Percentiles rank a stretch among this genome's conserved stretches.
These are phyloP conservation scores for Blumeria hordei DNA, from an alignment of 2,329 filamentous ascomycete species.

Conservation along the genomic window DNA sequence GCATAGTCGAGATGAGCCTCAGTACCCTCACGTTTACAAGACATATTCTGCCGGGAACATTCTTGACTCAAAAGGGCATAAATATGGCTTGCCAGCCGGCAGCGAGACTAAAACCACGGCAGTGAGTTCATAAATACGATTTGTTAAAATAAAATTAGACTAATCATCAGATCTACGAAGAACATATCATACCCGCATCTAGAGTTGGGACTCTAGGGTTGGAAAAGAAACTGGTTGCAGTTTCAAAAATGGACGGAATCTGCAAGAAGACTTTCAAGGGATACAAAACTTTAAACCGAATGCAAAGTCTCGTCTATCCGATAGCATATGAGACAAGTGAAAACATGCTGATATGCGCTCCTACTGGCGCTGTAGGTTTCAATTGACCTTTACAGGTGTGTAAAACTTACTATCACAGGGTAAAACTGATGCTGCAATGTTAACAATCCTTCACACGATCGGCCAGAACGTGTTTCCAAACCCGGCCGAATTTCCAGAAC, in stretches of 20 bases:
- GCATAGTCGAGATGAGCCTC: slow-evolving; percentile 42
- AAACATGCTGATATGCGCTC: slow-evolving; percentile 96
- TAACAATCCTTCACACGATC: slow-evolving; percentile 78
- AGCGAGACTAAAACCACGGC: slow-evolving; percentile 43
- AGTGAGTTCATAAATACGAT: slow-evolving; percentile 6
- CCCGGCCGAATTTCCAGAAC: slow-evolving; percentile 47
- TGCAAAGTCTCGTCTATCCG: slow-evolving; percentile 92
- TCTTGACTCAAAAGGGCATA: slow-evolving; percentile 53
- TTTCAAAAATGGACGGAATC: slow-evolving; percentile 66
- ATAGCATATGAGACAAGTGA: slow-evolving; percentile 90
- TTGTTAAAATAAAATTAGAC: background rate
- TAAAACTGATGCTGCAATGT: slow-evolving; percentile 96
- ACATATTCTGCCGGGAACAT: slow-evolving; percentile 65
- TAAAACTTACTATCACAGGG: slow-evolving; percentile 22
- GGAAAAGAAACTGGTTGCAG: slow-evolving; percentile 52
- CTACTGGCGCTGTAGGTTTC: slow-evolving; percentile 55
- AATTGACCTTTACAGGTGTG: background rate
- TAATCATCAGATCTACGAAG: slow-evolving; percentile 48
- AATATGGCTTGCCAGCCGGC: slow-evolving; percentile 59
- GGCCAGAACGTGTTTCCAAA: slow-evolving; percentile 64
- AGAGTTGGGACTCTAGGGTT: slow-evolving; percentile 50
- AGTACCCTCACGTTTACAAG: slow-evolving; percentile 89
- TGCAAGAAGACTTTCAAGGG: slow-evolving; percentile 83
- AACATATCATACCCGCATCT: slow-evolving; percentile 65
- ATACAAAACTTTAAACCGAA: slow-evolving; percentile 82